Base-by-base conservation (phyloP, 108 stramenopile species). In the Cyclostephanos invisitatus region DNA sequence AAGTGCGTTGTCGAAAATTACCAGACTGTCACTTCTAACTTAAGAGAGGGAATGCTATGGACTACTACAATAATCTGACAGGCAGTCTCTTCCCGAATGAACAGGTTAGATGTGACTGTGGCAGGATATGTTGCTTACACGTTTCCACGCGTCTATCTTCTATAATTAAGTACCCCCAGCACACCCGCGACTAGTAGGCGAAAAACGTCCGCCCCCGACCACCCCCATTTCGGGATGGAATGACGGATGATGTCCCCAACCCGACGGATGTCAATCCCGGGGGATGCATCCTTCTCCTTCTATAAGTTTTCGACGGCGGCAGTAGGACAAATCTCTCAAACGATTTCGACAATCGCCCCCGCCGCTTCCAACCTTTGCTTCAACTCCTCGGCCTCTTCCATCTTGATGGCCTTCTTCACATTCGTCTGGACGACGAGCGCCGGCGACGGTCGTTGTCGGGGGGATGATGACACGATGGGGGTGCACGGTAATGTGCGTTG, bases 301-400 rank as follows among this genome's bases (percentile, higher is more conserved):
- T 46, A 46, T 46, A 15, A 11, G 40, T 46, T 15, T 6, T 46
- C 44, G 44, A 0, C 44, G 0, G 14, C 2, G 12, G 53, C 3
- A 25, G 3, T 58, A 44, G 18, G 0, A 37, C 4, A 1, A 2
- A 59, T 20, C 38, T 20, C 29, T 85, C 86, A 93, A 35, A 74
- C 83, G 44, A 96, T 70, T 77, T 93, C 92, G 24, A 93, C 77
- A 24, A 75, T 75, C 25, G 90, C 96, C 28, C 96, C 96, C 5
- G 85, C 80, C 2, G 70, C 96, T 72, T 92, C 92, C 53, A 96
- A 76, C 61, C 88, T 82, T 9, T 77, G 79, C 73, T 94, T 92
- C 53, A 94, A 63, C 71, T 92, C 89, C 48, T 96, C 90, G 0
- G 96, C 96, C 64, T 91, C 86, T 71, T 96, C 93, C 54, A 78